phyloP scores from a whole-genome alignment of 2,329 filamentous ascomycete genomes.

The Pezicula radicicola region DNA sequence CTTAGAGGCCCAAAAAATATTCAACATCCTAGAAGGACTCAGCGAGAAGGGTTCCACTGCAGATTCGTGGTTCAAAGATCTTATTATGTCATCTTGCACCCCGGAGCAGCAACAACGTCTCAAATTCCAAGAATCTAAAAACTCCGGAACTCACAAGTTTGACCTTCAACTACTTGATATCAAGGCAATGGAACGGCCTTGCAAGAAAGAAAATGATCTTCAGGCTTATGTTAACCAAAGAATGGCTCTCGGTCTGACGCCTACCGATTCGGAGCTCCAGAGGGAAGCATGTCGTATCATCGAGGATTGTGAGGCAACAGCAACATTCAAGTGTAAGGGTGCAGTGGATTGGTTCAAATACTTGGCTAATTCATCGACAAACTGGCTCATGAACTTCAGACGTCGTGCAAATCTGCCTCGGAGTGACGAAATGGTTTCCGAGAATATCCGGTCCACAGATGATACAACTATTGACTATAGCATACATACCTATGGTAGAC shows the following conservation, averaged over 20 bases:
- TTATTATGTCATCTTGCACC: conserved; percentile 47
- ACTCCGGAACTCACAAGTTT: not conserved
- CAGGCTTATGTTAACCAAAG: conserved; percentile 19
- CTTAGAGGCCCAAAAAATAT: conserved; percentile 58
- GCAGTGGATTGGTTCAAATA: conserved; percentile 53
- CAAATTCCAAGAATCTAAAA: not conserved
- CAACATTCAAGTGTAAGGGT: conserved; percentile 20
- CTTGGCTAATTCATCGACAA: conserved; percentile 43
- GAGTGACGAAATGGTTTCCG: conserved; percentile 50
- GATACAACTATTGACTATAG: conserved; percentile 55
- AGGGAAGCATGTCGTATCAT: conserved; percentile 56
- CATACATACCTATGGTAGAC: conserved; percentile 50
- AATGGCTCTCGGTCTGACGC: conserved; percentile 48
- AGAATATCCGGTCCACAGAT: conserved; percentile 47
- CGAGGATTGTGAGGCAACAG: conserved; percentile 48
- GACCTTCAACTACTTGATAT: not conserved
- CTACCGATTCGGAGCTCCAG: conserved; percentile 58
- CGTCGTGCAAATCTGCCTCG: conserved; percentile 55
- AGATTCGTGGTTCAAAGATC: conserved; percentile 55
- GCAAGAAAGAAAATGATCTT: conserved; percentile 19
- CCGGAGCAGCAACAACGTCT: conserved; percentile 4
- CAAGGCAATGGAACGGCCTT: not conserved
- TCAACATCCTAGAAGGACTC: conserved; percentile 38
- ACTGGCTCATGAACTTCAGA: conserved; percentile 56
- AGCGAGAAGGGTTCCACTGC: conserved; percentile 25